A percentile compares a stretch with the other conserved stretches of the same genome.
Evolutionary conservation across 177 flowering plant species (phyloP).

Genomic region (Vitis hybrid): DNA sequence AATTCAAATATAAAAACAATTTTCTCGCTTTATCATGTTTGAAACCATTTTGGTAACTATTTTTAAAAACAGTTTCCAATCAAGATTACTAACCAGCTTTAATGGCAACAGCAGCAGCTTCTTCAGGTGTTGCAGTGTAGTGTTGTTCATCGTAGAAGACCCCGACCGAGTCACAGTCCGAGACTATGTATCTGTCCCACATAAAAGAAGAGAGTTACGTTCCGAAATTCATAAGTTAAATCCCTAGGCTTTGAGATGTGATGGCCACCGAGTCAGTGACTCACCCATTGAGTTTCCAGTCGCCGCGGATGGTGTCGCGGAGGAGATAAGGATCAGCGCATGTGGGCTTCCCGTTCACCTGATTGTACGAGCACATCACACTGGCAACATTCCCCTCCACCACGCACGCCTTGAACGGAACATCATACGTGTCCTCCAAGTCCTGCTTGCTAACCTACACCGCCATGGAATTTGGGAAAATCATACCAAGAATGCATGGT

Average conservation of each 20-base stretch:
- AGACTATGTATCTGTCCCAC: constrained; percentile 40
- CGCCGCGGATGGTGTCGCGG: constrained; percentile 50
- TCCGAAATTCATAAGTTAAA: not conserved
- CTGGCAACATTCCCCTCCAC: constrained; percentile 67
- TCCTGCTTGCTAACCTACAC: constrained; percentile 66
- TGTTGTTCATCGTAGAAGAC: constrained; percentile 20
- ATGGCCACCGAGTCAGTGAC: not conserved
- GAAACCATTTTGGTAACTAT: no score
- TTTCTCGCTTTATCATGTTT: no score
- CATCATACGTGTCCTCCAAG: constrained; percentile 59
- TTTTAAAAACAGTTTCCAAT: no score
- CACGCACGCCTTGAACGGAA: constrained; percentile 71
- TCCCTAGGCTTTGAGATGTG: no score
- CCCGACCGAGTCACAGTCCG: constrained; percentile 52
- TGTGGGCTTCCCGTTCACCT: constrained; percentile 72
- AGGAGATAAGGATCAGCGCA: constrained; percentile 74
- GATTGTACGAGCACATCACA: constrained; percentile 86
- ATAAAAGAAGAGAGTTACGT: not conserved
- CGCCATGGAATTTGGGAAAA: not conserved
- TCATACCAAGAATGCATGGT: no score
- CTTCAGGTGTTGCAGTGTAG: constrained; percentile 29
- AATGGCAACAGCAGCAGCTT: constrained; percentile 26
- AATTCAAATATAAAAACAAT: no score
- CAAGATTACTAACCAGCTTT: constrained; percentile 12
- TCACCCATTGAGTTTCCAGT: constrained; percentile 74